Percentiles rank a stretch among this genome's conserved stretches.
phyloP scores from a whole-genome alignment of 2,329 filamentous ascomycete species.

The Fusarium sp. region DNA sequence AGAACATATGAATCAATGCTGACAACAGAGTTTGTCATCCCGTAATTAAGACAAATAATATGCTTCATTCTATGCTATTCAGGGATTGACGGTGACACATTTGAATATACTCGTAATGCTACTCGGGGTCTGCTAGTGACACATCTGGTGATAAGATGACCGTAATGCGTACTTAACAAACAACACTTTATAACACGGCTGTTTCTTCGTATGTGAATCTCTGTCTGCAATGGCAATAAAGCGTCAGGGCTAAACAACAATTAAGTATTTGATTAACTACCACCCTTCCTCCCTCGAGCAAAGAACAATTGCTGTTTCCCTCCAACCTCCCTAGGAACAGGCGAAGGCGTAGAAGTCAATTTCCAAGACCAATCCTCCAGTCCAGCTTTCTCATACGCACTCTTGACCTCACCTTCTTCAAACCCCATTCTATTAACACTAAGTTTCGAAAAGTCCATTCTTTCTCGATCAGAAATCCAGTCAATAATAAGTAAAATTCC shows the following conservation, averaged over 20 bases:
- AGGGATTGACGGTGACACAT: no score
- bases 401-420: conserved; percentile 35
- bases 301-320: conserved; percentile 46
- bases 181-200: no score
- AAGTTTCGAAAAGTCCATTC: conserved; percentile 16
- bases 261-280: background rate
- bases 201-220: background rate
- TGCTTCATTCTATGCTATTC: no score
- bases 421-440: conserved; percentile 44
- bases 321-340: conserved; percentile 43
- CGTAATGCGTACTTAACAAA: no score
- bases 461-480: conserved; percentile 37
- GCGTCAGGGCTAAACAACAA: background rate
- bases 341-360: conserved; percentile 32
- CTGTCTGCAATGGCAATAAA: no score
- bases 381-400: conserved; percentile 40
- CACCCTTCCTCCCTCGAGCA: conserved; percentile 36
- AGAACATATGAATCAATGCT: background rate
- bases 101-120: no score
- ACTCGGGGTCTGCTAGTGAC: no score
- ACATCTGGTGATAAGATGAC: no score
- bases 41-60: no score
- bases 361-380: conserved; percentile 45
- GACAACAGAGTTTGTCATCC: background rate
- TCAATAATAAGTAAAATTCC: conserved; percentile 52